phyloP scores from a whole-genome alignment of 1,284 basidiomycete genomes.

The Heterobasidion parviporum region DNA sequence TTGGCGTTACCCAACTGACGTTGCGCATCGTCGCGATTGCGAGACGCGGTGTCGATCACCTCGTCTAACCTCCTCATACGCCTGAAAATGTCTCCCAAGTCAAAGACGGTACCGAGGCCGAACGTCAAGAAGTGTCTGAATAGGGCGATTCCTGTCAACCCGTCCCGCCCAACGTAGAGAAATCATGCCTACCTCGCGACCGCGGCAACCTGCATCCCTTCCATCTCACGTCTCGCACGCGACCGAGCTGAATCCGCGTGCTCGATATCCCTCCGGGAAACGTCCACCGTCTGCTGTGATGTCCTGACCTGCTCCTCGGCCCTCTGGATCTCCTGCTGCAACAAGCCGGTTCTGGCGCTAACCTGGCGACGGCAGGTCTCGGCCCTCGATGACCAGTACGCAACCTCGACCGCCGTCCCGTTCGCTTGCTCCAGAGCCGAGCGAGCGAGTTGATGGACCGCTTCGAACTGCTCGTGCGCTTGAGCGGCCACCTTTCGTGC shows the following conservation, averaged over 20 bases:
- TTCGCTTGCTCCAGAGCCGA: background rate
- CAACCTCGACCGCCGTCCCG: background rate
- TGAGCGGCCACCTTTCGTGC: background rate
- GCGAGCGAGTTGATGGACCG: background rate
- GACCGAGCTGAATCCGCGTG: background rate
- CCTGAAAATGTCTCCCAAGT: background rate
- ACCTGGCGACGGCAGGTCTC: background rate
- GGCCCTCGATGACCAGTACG: background rate
- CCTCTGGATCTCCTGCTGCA: background rate
- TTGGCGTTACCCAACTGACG: background rate
- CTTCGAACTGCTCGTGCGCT: background rate
- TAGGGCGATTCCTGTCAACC: background rate
- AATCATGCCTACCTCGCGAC: background rate
- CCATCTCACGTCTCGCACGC: background rate
- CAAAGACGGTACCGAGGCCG: background rate
- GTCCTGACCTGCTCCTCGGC: background rate
- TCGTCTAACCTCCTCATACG: background rate
- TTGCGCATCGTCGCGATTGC: background rate
- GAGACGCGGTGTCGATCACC: background rate
- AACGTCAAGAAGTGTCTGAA: background rate
- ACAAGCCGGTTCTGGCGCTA: background rate
- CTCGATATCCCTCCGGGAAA: background rate
- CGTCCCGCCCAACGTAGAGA: background rate
- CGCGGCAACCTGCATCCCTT: background rate
- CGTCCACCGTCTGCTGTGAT: background rate